A percentile compares a stretch with the other conserved stretches of the same genome.
Conservation (phyloP, 768 basidiomycete genomes). For the Clathrus columnatus region DNA sequence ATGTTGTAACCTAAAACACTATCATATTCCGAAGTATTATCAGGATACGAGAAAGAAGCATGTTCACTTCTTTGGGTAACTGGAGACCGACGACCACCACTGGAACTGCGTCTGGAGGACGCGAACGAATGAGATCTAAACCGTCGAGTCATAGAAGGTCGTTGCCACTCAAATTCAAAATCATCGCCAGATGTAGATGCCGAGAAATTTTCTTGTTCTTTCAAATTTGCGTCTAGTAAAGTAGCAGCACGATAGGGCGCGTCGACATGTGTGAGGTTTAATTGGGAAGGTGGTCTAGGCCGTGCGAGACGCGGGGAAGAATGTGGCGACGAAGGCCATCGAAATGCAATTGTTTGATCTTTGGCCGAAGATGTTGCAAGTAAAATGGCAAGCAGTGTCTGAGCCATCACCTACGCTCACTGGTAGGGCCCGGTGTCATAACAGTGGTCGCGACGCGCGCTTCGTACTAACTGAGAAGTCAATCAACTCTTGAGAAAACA, state of each 20-base stretch:
- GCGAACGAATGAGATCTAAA: constrained; percentile 47
- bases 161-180: constrained; percentile 57
- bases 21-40: constrained; percentile 42
- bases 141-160: constrained; percentile 38
- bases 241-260: constrained; percentile 15
- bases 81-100: constrained; percentile 5
- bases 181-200: constrained; percentile 22
- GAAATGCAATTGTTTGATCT: constrained; percentile 68
- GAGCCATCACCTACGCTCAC: constrained; percentile 53
- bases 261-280: constrained; percentile 34
- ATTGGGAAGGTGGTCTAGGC: constrained; percentile 49
- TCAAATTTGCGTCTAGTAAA: not conserved
- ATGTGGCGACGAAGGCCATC: constrained; percentile 73
- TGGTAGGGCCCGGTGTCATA: too few species aligned
- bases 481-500: not conserved
- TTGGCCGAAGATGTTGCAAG: constrained; percentile 81
- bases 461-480: not conserved
- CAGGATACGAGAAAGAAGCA: not conserved
- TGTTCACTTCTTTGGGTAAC: constrained; percentile 3
- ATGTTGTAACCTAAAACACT: constrained; percentile 71
- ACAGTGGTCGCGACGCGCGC: not conserved
- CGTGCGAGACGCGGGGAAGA: constrained; percentile 63
- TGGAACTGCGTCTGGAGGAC: constrained; percentile 41
- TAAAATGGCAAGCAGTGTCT: constrained; percentile 70
- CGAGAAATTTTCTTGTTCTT: not conserved